Evolutionary conservation across 192 early-diverging fungal genomes (phyloP).

Genomic region (Gonapodya prolifera): DNA sequence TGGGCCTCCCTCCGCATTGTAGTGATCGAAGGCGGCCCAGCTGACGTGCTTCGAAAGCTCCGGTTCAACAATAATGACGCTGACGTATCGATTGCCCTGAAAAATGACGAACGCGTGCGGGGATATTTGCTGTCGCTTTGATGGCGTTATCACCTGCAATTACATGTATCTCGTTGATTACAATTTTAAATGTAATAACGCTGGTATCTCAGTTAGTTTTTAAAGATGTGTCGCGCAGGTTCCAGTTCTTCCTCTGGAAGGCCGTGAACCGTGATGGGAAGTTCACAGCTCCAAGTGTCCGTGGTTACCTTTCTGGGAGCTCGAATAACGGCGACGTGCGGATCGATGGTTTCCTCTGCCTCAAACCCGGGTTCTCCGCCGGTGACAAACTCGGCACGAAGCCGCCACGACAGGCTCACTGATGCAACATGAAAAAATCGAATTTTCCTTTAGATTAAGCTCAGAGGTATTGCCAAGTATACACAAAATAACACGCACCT

Average conservation of each 20-base stretch:
- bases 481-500: not conserved
- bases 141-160: too few species aligned
- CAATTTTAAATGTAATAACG: too few species aligned
- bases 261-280: not conserved
- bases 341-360: not conserved
- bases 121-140: not conserved
- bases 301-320: not conserved
- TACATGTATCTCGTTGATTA: too few species aligned
- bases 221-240: not conserved
- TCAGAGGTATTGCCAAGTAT: not conserved
- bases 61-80: not conserved
- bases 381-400: conserved; percentile 2
- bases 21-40: not conserved
- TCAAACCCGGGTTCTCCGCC: not conserved
- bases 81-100: not conserved
- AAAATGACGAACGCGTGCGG: not conserved
- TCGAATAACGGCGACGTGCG: not conserved
- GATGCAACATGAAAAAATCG: not conserved
- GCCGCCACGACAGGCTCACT: not conserved
- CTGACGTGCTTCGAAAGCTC: not conserved
- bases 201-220: too few species aligned
- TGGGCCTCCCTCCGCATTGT: not conserved
- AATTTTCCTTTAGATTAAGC: not conserved
- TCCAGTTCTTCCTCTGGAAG: not conserved
- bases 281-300: not conserved